Percentiles rank a stretch among this genome's conserved stretches.
Conservation (phyloP, 2,329 filamentous ascomycete genomes). For the Colletotrichum nymphaeae region DNA sequence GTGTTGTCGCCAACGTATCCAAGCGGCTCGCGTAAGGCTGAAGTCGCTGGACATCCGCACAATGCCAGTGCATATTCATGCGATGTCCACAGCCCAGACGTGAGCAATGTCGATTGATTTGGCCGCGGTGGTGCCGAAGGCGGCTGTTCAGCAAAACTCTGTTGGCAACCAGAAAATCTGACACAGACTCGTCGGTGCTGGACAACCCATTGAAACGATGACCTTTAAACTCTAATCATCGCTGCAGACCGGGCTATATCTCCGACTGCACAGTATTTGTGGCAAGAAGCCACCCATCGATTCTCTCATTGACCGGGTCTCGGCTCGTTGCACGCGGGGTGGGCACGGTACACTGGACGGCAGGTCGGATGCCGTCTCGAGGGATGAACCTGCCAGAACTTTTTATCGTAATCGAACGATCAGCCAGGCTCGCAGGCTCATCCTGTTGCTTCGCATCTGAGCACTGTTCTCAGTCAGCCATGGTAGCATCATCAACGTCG, state of each 20-base stretch:
- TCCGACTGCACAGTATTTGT: background rate
- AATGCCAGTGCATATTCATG: background rate
- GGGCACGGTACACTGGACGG: background rate
- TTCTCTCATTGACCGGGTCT: constrained; percentile 6
- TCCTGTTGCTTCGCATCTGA: background rate
- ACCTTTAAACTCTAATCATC: constrained; percentile 12
- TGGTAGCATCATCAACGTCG: background rate
- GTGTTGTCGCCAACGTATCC: background rate
- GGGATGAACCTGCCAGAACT: constrained; percentile 11
- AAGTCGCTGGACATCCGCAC: background rate
- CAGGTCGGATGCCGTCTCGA: background rate
- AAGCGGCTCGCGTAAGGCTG: background rate
- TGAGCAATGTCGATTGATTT: background rate
- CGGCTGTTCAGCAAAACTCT: constrained; percentile 13
- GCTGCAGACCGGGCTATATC: background rate
- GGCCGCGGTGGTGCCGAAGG: constrained; percentile 4
- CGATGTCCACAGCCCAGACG: background rate
- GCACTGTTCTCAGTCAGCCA: background rate
- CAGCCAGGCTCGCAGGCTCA: background rate
- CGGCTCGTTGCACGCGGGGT: constrained; percentile 7
- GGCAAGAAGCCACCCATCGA: background rate
- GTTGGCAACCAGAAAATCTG: background rate
- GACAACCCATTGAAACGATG: constrained; percentile 2
- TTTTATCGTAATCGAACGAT: background rate
- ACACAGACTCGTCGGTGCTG: constrained; percentile 7